Evolutionary conservation across 2,329 filamentous ascomycete genomes (phyloP), one percentile per base, ranked within the genome.

Genomic region (Teratosphaeria nubilosa): DNA sequence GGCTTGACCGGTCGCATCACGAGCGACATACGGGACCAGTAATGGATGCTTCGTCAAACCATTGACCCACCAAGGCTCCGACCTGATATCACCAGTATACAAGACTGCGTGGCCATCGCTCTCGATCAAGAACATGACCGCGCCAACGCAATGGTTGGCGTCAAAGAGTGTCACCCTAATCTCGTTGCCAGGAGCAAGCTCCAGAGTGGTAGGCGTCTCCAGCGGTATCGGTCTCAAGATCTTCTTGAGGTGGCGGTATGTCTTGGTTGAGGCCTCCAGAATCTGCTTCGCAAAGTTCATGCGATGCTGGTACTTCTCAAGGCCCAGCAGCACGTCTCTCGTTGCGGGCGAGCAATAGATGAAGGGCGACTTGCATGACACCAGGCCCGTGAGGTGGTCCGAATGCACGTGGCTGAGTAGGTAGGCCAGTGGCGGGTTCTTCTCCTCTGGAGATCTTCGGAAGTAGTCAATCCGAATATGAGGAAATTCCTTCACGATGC

Each of bases 351-450:
- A 96, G 74, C 91, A 96, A 73, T 96, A 96, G 22, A 97, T 83
- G 67, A 96, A 96, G 0, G 90, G 88, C 30, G 88, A 84, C 52
- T 84, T 82, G 56, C 91, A 79, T 13, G 80, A 82, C 65, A 95
- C 90, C 1, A 96, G 79, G 0, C 92, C 91, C 37, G 81, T 80
- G 1, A 96, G 80, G 73, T 96, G 92, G 66, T 96, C 91, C 63
- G 87, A 95, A 70, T 96, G 92, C 1, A 95, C 85, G 80, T 97
- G 92, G 72, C 88, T 95, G 27, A 97, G 78, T 69, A 97, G 96
- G 71, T 87, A 94, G 16, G 88, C 91, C 57, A 94, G 74, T 0
- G 90, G 88, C 3, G 87, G 80, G 3, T 51, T 45, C 14, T 54
- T 30, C 9, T 50, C 7, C 2, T 54, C 48, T 30, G 24, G 30